These are phyloP conservation scores for Neurospora sp. DNA, from an alignment of 495 filamentous ascomycete species.

Conservation along the genomic window DNA sequence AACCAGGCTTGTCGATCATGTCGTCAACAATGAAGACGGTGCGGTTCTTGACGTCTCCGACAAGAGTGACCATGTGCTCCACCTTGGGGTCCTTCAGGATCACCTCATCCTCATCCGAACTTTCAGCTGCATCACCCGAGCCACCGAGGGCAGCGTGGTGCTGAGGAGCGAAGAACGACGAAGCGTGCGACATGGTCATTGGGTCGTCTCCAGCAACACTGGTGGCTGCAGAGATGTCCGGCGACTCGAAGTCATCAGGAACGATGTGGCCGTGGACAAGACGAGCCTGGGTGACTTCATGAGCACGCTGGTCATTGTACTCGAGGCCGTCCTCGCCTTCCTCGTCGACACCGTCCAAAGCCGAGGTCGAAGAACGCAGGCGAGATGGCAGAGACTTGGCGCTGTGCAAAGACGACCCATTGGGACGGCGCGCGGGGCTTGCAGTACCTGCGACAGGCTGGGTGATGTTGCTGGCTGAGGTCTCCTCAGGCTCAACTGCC, in stretches of 20 bases:
- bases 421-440: constrained; percentile 25
- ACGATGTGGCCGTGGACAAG: constrained; percentile 95
- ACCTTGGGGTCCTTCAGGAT: constrained; percentile 59
- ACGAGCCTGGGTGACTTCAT: constrained; percentile 83
- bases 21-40: constrained; percentile 94
- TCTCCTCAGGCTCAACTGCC: not conserved
- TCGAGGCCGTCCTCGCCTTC: constrained; percentile 44
- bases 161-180: constrained; percentile 44
- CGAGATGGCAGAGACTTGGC: constrained; percentile 12
- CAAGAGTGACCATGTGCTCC: constrained; percentile 91
- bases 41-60: constrained; percentile 79
- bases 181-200: constrained; percentile 46
- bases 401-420: constrained; percentile 11
- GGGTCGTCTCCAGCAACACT: constrained; percentile 49
- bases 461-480: constrained; percentile 6
- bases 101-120: constrained; percentile 84
- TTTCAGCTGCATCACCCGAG: constrained; percentile 65
- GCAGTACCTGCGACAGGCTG: constrained; percentile 23
- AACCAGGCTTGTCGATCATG: constrained; percentile 95
- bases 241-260: constrained; percentile 82
- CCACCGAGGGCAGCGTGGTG: constrained; percentile 62
- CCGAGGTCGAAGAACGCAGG: constrained; percentile 26
- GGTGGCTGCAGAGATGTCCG: constrained; percentile 49
- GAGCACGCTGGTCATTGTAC: constrained; percentile 77
- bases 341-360: constrained; percentile 38